These are phyloP conservation scores for Tephrocybe sp. DNA, from an alignment of 768 basidiomycete species.

Conservation along the genomic window DNA sequence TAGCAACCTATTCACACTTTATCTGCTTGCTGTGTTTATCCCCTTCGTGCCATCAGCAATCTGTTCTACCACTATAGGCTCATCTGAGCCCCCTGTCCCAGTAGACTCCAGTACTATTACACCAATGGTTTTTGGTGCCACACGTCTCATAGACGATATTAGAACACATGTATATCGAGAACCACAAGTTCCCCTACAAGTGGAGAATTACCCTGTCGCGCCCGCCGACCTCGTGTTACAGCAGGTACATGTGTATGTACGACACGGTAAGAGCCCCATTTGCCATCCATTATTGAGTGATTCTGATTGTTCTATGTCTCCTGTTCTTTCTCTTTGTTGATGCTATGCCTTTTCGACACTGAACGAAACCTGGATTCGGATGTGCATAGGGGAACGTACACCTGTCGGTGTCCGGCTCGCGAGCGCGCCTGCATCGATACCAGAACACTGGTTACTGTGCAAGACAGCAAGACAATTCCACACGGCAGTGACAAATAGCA, in stretches of 20 bases:
- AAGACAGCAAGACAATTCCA: slow-evolving; percentile 51
- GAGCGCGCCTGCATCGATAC: slow-evolving; percentile 61
- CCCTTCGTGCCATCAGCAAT: too few species aligned
- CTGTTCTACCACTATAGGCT: too few species aligned
- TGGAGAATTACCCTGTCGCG: slow-evolving; percentile 57
- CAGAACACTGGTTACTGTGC: slow-evolving; percentile 70
- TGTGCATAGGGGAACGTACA: slow-evolving; percentile 63
- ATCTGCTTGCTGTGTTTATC: too few species aligned
- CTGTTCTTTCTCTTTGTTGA: not conserved
- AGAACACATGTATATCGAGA: slow-evolving; percentile 17
- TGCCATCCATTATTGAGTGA: not conserved
- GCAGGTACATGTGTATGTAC: slow-evolving; percentile 74
- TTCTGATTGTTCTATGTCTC: not conserved
- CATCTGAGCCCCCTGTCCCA: not conserved
- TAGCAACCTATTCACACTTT: too few species aligned
- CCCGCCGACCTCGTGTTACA: slow-evolving; percentile 57
- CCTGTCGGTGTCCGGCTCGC: slow-evolving; percentile 71
- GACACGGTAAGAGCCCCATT: slow-evolving; percentile 57
- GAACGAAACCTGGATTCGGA: not conserved
- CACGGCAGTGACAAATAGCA: slow-evolving; percentile 39
- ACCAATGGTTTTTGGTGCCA: slow-evolving; percentile 3
- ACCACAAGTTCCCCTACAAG: slow-evolving; percentile 54
- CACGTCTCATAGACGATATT: not conserved
- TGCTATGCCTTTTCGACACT: not conserved
- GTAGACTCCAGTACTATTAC: not conserved